Evolutionary conservation across 2,329 filamentous ascomycete species (phyloP).

Genomic region (Fusarium camptoceras): DNA sequence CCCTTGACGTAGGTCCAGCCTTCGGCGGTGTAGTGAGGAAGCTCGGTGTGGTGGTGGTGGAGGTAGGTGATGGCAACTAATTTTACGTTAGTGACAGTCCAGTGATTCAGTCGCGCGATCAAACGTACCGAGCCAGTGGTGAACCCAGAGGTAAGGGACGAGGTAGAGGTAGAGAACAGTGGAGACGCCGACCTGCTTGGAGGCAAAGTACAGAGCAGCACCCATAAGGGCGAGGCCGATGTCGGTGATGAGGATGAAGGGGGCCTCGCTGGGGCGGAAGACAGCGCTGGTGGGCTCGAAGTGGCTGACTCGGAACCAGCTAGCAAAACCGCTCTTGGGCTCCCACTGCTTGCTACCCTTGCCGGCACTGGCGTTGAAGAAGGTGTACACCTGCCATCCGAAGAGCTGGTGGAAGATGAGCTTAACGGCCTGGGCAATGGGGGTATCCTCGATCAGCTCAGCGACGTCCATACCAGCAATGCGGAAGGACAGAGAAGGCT

Average conservation of each 20-base stretch:
- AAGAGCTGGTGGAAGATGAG: conserved; percentile 72
- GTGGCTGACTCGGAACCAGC: conserved; percentile 64
- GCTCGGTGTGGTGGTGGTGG: conserved; percentile 73
- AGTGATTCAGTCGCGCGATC: neutral
- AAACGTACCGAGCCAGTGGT: conserved; percentile 73
- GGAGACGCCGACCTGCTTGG: conserved; percentile 65
- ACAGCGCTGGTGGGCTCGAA: conserved; percentile 72
- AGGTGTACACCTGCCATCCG: conserved; percentile 73
- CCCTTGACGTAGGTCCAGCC: conserved; percentile 72
- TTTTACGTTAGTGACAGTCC: conserved; percentile 10
- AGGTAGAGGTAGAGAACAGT: conserved; percentile 70
- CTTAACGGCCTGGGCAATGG: conserved; percentile 64
- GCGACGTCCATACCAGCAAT: conserved; percentile 57
- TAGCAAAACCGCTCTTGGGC: conserved; percentile 42
- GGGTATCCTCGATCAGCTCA: conserved; percentile 73
- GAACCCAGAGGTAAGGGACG: conserved; percentile 75
- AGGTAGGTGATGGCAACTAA: conserved; percentile 79
- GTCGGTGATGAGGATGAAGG: conserved; percentile 69
- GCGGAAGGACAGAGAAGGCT: conserved; percentile 50
- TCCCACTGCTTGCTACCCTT: conserved; percentile 60
- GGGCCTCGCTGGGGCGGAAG: conserved; percentile 68
- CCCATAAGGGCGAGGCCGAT: conserved; percentile 67
- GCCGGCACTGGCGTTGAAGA: conserved; percentile 68
- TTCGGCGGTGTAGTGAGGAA: conserved; percentile 56
- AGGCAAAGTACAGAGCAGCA: conserved; percentile 63